Evolutionary conservation across 352 stramenopile genomes (phyloP), one percentile per base, ranked within the genome.

Genomic region (Peronospora farinosa): DNA sequence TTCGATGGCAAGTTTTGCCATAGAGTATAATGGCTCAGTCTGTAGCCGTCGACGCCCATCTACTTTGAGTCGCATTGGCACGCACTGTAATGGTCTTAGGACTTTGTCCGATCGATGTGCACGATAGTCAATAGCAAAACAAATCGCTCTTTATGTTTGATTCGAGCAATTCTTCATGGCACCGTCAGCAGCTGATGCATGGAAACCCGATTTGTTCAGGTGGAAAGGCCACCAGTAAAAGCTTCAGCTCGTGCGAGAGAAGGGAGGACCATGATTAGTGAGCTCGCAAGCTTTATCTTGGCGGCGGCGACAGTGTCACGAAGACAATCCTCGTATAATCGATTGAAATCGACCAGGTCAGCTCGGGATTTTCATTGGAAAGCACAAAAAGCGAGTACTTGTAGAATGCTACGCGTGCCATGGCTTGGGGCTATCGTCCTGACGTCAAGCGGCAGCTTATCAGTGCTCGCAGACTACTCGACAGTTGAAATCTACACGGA

Each of bases 401-500:
- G 38, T 49, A 47, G 17, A 31, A 67, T 70, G 57, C 43, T 36
- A 51, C 52, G 51, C 28, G 48, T 36, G 44, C 46, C 57, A 56
- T 67, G 61, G 61, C 57, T 67, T 39, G 52, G 40, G 40, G 61
- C 44, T 7, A 33, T 70, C 39, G 39, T 40, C 49, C 51, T 69
- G 17, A 56, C 47, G 41, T 47, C 48, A 10, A 64, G 47, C 16
- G 35, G 51, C 31, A 23, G 42, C 15, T 32, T 49, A 38, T 28
- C 40, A 1, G 51, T 60, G 23, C 33, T 54, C 12, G 57, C 47
- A 15, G 43, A 64, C 32, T 70, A 58, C 32, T 52, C 53, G 35
- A 61, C 62, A 32, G 52, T 73, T 15, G 60, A 73, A 52, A 68
- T 69, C 27, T 66, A 48, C 58, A 56, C 59, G 54, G 62, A 70